Base-by-base conservation (phyloP, 768 basidiomycete species). In the Tubosaeta sp. region DNA sequence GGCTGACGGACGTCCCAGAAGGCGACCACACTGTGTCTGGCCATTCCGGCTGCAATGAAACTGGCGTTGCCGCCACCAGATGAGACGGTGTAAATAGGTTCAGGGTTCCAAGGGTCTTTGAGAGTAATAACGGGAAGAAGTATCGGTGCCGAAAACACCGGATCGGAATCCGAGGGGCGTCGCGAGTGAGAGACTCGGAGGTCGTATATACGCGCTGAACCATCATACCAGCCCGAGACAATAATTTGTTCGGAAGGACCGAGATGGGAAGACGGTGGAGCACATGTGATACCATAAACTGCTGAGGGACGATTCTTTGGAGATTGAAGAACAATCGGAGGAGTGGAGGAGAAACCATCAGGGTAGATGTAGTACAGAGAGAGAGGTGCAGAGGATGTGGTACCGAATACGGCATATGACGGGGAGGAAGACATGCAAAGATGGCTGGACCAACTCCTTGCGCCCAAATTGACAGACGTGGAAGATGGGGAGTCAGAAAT, bases 221-320 rank as follows among this genome's bases (percentile, higher is more conserved):
- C 85, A 63, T 93, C 88, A 66, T 82, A 92, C 88, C 90, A 91
- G 1, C 88, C 91, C 1, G 87, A 85, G 34, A 89, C 75, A 22
- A 93, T 51, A 17, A 89, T 78, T 60, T 88, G 77, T 16, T 86
- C 81, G 4, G 87, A 86, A 2, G 78, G 69, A 4, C 89, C 88
- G 77, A 85, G 83, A 1, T 84, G 80, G 19, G 84, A 83, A 26
- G 80, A 74, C 0, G 75, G 73, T 1, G 87, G 84, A 7, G 81
- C 80, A 25, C 71, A 73, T 8, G 81, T 72, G 64, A 93, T 79
- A 39, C 80, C 85, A 70, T 91, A 91, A 10, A 90, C 90, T 1
- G 89, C 86, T 32, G 82, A 78, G 4, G 66, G 61, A 43, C 52
- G 41, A 32, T 62, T 55, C 48, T 68, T 64, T 27, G 66, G 60